Percentiles rank a stretch among this genome's conserved stretches.
These are phyloP conservation scores for Rhodotorula glutinis DNA, from an alignment of 1,284 basidiomycete species.

Conservation along the genomic window DNA sequence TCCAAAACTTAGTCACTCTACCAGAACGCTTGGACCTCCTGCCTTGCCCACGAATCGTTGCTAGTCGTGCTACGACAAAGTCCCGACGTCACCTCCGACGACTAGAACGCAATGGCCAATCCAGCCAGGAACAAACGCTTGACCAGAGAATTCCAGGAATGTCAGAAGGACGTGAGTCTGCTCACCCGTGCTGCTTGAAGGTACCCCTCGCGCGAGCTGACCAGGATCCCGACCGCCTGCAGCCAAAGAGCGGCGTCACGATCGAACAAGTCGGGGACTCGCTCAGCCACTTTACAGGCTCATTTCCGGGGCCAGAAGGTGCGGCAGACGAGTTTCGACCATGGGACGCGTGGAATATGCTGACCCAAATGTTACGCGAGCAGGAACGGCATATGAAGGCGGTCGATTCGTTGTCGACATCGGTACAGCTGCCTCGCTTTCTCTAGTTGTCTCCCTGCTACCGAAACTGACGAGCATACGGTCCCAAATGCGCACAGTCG, in stretches of 20 bases:
- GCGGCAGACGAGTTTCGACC: no score
- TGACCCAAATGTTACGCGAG: constrained; percentile 41
- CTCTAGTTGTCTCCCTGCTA: neutral
- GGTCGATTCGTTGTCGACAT: constrained; percentile 80
- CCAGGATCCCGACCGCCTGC: neutral
- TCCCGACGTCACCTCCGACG: constrained; percentile 1
- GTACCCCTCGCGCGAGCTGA: neutral
- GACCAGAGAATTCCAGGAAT: constrained; percentile 26
- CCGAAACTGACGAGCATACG: neutral
- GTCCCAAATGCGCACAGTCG: neutral
- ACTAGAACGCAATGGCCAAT: neutral
- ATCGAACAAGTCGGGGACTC: constrained; percentile 54
- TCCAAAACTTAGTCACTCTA: no score
- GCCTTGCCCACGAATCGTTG: no score
- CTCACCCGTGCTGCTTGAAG: neutral
- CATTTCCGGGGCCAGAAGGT: constrained; percentile 80
- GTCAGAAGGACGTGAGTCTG: constrained; percentile 16
- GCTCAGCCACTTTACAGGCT: constrained; percentile 81
- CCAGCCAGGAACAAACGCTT: constrained; percentile 24
- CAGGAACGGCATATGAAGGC: constrained; percentile 87
- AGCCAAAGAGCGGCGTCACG: constrained; percentile 18
- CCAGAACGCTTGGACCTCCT: no score
- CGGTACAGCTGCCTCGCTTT: neutral
- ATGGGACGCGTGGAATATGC: no score
- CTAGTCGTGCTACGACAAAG: no score